Evolutionary conservation across 192 early-diverging fungal genomes (phyloP).

Genomic region (Umbelopsis vinacea): DNA sequence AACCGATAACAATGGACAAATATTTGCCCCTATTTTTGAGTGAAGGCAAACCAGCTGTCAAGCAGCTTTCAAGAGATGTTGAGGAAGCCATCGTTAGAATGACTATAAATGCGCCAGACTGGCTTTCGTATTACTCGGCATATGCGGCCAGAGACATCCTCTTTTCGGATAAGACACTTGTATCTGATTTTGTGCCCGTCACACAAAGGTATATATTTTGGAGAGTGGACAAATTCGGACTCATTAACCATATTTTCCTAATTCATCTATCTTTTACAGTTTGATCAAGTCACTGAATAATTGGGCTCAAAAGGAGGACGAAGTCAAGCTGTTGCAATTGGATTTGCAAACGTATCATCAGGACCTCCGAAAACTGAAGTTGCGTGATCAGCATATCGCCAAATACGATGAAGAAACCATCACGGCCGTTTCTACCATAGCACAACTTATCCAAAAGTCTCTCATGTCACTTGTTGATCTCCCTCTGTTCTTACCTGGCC

Average conservation of each 20-base stretch:
- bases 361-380: constrained; percentile 26
- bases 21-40: constrained; percentile 42
- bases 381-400: constrained; percentile 44
- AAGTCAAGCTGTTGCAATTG: constrained; percentile 35
- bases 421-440: constrained; percentile 28
- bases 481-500: constrained; percentile 47
- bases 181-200: constrained; percentile 48
- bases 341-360: constrained; percentile 40
- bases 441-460: constrained; percentile 32
- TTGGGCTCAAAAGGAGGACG: constrained; percentile 24
- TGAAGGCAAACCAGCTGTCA: constrained; percentile 46
- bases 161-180: constrained; percentile 39
- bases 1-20: constrained; percentile 44
- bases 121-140: constrained; percentile 46
- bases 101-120: constrained; percentile 57
- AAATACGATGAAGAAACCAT: constrained; percentile 44
- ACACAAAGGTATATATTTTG: constrained; percentile 50
- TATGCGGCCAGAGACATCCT: constrained; percentile 45
- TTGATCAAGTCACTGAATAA: constrained; percentile 31
- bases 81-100: constrained; percentile 43
- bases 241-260: neutral
- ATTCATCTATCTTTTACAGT: constrained; percentile 20
- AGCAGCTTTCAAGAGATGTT: constrained; percentile 46
- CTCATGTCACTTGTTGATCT: constrained; percentile 34
- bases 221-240: neutral